A percentile compares a stretch with the other conserved stretches of the same genome.
These are phyloP conservation scores for Berberis vulgaris DNA, from an alignment of 164 flowering plant genomes.

Conservation along the genomic window DNA sequence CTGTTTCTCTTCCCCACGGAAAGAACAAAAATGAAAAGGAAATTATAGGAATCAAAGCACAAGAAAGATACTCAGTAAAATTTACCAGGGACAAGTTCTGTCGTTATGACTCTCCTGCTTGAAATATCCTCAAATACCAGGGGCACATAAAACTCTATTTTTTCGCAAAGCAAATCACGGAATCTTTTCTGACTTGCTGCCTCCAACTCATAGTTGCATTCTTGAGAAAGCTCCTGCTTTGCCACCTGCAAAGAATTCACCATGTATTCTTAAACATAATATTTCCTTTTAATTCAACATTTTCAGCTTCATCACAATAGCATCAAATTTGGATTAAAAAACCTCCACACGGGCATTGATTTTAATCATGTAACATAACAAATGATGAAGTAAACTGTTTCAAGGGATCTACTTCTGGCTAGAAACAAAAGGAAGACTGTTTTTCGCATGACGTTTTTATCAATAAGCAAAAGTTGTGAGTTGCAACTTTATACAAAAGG, in stretches of 20 bases:
- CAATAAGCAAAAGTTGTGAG: too few relatives aligned
- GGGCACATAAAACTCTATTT: constrained; percentile 84
- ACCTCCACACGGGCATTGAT: background rate
- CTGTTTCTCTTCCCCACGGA: too few relatives aligned
- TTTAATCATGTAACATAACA: too few relatives aligned
- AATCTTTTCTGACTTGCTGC: constrained; percentile 76
- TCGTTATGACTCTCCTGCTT: constrained; percentile 78
- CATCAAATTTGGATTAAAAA: background rate
- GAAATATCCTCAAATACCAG: constrained; percentile 68
- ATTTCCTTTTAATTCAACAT: background rate
- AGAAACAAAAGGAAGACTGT: too few relatives aligned
- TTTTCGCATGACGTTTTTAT: too few relatives aligned
- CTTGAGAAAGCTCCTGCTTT: constrained; percentile 88
- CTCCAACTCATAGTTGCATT: constrained; percentile 91
- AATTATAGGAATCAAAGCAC: background rate
- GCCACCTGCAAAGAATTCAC: constrained; percentile 58
- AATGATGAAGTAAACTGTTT: too few relatives aligned
- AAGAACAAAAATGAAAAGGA: background rate
- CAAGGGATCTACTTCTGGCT: too few relatives aligned
- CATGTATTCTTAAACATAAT: background rate
- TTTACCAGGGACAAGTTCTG: constrained; percentile 83
- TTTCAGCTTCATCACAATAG: background rate
- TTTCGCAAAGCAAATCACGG: constrained; percentile 37
- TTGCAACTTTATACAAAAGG: too few relatives aligned
- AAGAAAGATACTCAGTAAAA: background rate